Conservation (phyloP, 2,329 filamentous ascomycete species). For the Fusarium odoratissimum region DNA sequence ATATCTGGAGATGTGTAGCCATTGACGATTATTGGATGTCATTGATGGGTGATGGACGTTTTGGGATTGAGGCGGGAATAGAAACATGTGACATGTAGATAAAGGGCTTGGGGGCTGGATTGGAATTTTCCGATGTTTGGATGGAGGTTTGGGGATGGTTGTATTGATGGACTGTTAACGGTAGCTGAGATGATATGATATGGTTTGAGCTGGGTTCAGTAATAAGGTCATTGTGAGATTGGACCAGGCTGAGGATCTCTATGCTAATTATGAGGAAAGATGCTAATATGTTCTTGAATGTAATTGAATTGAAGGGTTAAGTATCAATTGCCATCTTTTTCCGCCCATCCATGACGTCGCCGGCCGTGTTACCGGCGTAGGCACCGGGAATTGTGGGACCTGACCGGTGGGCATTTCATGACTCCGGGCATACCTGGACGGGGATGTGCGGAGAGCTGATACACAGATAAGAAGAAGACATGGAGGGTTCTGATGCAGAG, state of each 20-base stretch:
- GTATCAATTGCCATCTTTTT: too few species aligned
- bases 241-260: too few species aligned
- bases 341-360: too few species aligned
- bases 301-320: too few species aligned
- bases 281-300: too few species aligned
- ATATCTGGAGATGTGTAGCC: background rate
- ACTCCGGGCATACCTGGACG: background rate
- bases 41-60: constrained; percentile 2
- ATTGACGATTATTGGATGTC: constrained; percentile 24
- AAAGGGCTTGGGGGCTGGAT: background rate
- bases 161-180: background rate
- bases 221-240: too few species aligned
- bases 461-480: background rate
- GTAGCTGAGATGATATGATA: background rate
- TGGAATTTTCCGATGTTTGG: background rate
- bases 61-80: constrained; percentile 8
- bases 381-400: background rate
- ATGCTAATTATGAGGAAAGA: too few species aligned
- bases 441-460: background rate
- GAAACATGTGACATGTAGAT: constrained; percentile 1
- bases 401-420: background rate
- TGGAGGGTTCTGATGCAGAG: too few species aligned
- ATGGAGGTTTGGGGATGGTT: background rate
- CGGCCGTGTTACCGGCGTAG: background rate
- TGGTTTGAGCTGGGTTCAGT: background rate